Evolutionary conservation across 495 filamentous ascomycete genomes (phyloP).

Genomic region (Acidiella bohemica): DNA sequence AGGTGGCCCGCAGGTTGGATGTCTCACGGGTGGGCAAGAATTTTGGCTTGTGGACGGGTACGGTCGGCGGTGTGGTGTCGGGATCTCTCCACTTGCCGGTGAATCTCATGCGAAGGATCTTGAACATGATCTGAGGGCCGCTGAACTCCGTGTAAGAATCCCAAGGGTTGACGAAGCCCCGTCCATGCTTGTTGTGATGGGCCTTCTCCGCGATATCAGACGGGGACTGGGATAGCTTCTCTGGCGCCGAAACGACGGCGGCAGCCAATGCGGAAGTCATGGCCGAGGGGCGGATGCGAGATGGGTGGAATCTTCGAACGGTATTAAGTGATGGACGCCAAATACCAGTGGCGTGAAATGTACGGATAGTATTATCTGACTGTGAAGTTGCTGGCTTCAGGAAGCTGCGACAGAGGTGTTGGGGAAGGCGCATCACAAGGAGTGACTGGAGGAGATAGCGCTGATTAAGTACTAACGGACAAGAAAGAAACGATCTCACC

Average conservation of each 20-base stretch:
- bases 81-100: slow-evolving; percentile 46
- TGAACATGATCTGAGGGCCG: slow-evolving; percentile 3
- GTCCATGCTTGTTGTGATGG: slow-evolving; percentile 45
- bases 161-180: slow-evolving; percentile 48
- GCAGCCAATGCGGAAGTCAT: slow-evolving; percentile 38
- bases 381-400: background rate
- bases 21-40: slow-evolving; percentile 52
- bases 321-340: background rate
- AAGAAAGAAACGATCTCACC: too few species aligned
- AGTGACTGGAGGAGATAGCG: too few species aligned
- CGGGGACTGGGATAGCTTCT: slow-evolving; percentile 35
- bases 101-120: slow-evolving; percentile 37
- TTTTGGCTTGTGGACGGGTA: slow-evolving; percentile 52
- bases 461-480: too few species aligned
- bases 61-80: slow-evolving; percentile 50
- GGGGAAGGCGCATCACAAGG: too few species aligned
- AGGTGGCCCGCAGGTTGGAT: slow-evolving; percentile 65
- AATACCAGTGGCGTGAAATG: background rate
- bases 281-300: slow-evolving; percentile 5
- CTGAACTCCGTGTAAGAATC: slow-evolving; percentile 22
- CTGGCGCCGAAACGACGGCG: slow-evolving; percentile 39
- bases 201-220: slow-evolving; percentile 41
- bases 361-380: background rate
- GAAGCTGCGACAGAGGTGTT: background rate
- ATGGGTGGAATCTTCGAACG: background rate